Conservation (phyloP, 2,329 filamentous ascomycete genomes). For the Ophiostoma triangulosporum region DNA sequence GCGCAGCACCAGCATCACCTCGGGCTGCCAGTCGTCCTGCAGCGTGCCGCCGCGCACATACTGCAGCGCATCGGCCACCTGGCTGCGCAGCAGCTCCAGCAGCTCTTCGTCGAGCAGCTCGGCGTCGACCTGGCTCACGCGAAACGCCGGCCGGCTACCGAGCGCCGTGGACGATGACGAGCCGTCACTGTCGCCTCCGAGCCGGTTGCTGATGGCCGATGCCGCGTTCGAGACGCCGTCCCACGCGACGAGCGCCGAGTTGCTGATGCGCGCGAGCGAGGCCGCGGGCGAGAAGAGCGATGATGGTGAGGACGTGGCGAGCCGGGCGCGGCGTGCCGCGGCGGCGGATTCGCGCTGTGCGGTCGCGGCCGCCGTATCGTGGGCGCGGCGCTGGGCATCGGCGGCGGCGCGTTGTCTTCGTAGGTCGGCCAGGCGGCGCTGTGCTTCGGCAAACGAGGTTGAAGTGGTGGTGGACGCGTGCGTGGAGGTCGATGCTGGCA, state of each 20-base stretch:
- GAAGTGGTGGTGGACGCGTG: slow-evolving; percentile 4
- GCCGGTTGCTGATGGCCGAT: neutral
- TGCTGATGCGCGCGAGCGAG: slow-evolving; percentile 35
- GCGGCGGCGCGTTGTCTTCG: slow-evolving; percentile 62
- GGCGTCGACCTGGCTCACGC: slow-evolving; percentile 91
- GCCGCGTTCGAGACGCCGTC: slow-evolving; percentile 35
- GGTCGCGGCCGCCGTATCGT: slow-evolving; percentile 26
- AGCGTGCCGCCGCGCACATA: slow-evolving; percentile 65
- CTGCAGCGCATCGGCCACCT: slow-evolving; percentile 78
- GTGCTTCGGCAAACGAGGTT: slow-evolving; percentile 66
- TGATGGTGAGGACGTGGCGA: slow-evolving; percentile 16
- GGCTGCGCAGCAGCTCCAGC: slow-evolving; percentile 67
- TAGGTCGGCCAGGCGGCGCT: slow-evolving; percentile 72
- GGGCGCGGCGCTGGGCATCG: slow-evolving; percentile 50
- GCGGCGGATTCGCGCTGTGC: slow-evolving; percentile 12
- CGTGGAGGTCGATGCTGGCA: neutral
- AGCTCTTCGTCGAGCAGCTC: slow-evolving; percentile 91
- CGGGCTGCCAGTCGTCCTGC: slow-evolving; percentile 74
- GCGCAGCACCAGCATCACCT: slow-evolving; percentile 67
- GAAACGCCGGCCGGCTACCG: slow-evolving; percentile 72
- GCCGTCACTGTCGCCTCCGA: neutral
- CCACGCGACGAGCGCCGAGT: slow-evolving; percentile 48
- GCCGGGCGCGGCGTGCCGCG: slow-evolving; percentile 26
- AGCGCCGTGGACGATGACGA: slow-evolving; percentile 22
- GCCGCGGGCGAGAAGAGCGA: neutral